phyloP scores from a whole-genome alignment of 352 stramenopile genomes.

The Globisporangium spinosum region DNA sequence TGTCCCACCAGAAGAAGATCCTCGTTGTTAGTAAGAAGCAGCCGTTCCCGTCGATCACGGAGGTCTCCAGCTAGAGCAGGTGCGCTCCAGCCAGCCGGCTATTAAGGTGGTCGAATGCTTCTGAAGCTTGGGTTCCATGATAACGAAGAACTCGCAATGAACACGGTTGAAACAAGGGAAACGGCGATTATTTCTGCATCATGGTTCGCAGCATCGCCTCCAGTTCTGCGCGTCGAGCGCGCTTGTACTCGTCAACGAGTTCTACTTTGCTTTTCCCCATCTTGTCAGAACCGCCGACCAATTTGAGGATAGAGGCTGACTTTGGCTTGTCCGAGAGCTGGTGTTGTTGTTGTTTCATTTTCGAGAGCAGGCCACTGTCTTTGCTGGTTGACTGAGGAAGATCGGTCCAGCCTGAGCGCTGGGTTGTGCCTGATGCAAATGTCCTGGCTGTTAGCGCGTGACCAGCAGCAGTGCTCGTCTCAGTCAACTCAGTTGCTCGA shows the following conservation, averaged over 20 bases:
- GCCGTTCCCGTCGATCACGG: conserved; percentile 88
- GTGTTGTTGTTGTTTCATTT: background rate
- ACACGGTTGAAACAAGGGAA: background rate
- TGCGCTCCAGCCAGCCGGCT: background rate
- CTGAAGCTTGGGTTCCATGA: background rate
- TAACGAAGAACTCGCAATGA: conserved; percentile 3
- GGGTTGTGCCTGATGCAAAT: background rate
- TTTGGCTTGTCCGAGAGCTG: conserved; percentile 16
- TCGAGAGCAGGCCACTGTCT: conserved; percentile 4
- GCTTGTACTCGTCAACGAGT: conserved; percentile 64
- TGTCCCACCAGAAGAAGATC: conserved; percentile 95
- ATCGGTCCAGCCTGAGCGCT: background rate
- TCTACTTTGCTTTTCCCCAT: conserved; percentile 49
- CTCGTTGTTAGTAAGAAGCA: conserved; percentile 94
- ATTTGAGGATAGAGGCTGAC: conserved; percentile 53
- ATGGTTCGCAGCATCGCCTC: conserved; percentile 69
- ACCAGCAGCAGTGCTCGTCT: background rate
- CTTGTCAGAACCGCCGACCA: conserved; percentile 34
- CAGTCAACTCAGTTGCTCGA: background rate
- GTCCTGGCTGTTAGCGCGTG: too few species aligned
- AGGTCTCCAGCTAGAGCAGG: conserved; percentile 56
- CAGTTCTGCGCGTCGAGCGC: conserved; percentile 50
- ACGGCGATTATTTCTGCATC: conserved; percentile 35
- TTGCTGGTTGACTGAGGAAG: conserved; percentile 3
- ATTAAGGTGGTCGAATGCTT: background rate